Conservation (phyloP, 352 stramenopile genomes). For the Phytophthora idaei region DNA sequence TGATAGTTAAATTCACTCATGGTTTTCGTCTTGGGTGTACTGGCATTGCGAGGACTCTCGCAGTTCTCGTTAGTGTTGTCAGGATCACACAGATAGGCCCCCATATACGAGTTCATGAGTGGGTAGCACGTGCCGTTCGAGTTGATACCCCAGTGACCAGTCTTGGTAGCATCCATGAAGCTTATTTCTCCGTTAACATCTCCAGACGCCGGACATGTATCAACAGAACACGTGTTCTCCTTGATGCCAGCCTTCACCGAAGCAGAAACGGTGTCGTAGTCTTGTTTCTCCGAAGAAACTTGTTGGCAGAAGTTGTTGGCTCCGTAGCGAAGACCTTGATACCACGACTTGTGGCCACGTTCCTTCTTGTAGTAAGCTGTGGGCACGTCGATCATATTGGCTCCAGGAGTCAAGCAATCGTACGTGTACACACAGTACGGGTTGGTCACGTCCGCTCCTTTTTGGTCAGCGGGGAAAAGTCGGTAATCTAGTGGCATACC, state of each 20-base stretch:
- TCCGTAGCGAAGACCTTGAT: slow-evolving; percentile 68
- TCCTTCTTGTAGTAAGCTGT: slow-evolving; percentile 48
- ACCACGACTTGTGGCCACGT: slow-evolving; percentile 62
- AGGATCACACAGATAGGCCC: slow-evolving; percentile 54
- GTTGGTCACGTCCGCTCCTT: slow-evolving; percentile 25
- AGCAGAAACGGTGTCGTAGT: slow-evolving; percentile 47
- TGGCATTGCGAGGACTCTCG: slow-evolving; percentile 44
- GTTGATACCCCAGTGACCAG: slow-evolving; percentile 59
- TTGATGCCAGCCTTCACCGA: slow-evolving; percentile 56
- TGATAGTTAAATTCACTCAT: slow-evolving; percentile 80
- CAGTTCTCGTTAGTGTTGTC: slow-evolving; percentile 58
- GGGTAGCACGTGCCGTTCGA: slow-evolving; percentile 49
- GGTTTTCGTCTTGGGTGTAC: slow-evolving; percentile 46
- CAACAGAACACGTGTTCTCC: slow-evolving; percentile 49
- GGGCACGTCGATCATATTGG: slow-evolving; percentile 55
- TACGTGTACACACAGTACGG: slow-evolving; percentile 54
- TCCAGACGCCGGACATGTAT: slow-evolving; percentile 52
- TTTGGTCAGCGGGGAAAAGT: slow-evolving; percentile 49
- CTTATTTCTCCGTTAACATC: slow-evolving; percentile 56
- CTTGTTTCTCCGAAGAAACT: slow-evolving; percentile 39
- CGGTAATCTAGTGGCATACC: slow-evolving; percentile 69
- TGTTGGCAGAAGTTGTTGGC: slow-evolving; percentile 58
- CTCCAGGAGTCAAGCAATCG: slow-evolving; percentile 50
- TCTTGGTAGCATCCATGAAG: slow-evolving; percentile 49
- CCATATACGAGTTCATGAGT: slow-evolving; percentile 58